Conservation (phyloP, 306 rosid species). For the Cucurbita pepo region DNA sequence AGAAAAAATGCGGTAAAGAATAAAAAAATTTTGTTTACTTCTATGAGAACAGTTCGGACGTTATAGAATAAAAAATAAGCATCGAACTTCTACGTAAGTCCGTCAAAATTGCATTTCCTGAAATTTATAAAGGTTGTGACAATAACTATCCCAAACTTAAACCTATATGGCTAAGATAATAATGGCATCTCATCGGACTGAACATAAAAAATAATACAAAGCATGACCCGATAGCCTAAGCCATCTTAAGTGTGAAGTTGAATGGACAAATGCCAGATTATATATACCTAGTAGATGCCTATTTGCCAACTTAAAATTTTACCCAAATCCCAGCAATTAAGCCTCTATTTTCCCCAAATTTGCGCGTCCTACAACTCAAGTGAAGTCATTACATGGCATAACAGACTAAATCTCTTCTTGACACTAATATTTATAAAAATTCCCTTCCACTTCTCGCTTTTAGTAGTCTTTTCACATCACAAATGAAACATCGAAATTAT, state of each 20-base stretch:
- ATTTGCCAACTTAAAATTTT: background rate
- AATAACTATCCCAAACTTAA: background rate
- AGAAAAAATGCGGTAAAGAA: background rate
- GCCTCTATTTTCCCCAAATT: background rate
- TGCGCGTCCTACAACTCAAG: background rate
- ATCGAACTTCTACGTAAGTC: background rate
- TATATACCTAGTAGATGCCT: background rate
- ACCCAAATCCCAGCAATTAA: background rate
- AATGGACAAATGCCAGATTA: background rate
- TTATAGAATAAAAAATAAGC: background rate
- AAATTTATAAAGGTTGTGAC: background rate
- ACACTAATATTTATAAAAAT: background rate
- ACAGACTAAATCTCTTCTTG: background rate
- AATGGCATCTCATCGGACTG: background rate
- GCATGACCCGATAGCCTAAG: background rate
- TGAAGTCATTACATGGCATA: background rate
- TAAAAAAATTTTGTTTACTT: background rate
- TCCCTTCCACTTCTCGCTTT: background rate
- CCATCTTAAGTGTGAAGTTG: background rate
- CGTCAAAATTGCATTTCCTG: background rate
- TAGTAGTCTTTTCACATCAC: background rate
- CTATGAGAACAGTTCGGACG: background rate
- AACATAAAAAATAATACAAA: background rate
- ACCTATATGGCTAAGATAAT: background rate
- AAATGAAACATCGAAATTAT: background rate